Base-by-base conservation (phyloP, 176 grass and related monocot genomes). In the Carex cristatella region DNA sequence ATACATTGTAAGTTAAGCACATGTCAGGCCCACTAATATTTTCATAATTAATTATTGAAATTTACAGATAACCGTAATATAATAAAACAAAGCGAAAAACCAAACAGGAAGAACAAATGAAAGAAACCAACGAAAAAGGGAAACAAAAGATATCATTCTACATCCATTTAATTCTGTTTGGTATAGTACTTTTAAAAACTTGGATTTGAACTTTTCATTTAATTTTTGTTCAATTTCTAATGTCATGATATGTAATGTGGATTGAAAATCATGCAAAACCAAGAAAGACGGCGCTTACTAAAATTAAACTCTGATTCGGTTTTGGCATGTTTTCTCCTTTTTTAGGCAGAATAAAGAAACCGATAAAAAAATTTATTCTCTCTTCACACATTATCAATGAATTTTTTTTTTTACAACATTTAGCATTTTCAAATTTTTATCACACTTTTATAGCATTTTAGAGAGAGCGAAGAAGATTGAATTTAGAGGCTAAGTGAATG, bases 51-150 rank as follows among this genome's bases (percentile, higher is more conserved):
- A 31, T 77, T 32, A 30, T 32, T 1, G 10, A 56, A 33, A 2
- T 0, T 56, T 77, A 77, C 49, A 55, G 4, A 32, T 9, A 77
- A 54, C 73, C 27, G 2, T 9, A 56, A 77, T 31, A 77, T 31
- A 33, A 56, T 10, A 30, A 73, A 77, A 77, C 73, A 77, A 19
- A 77, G 4, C 46, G 11, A 55, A 77, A 56, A 56, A 55, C 73
- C 73, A 77, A 77, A 30, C 48, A 28, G 49, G 49, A 56, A 77
- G 54, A 77, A 54, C 73, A 77, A 77, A 77, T 55, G n/a, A 23
- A 55, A 54, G 46, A 54, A 76, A 55, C 73, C 55, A 77, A 14
- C 65, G 4, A 28, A 14, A 31, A 30, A 56, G 33, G 0, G 12
- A 31, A 31, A 56, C 49, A 77, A 53, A 70, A 33, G 11, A 77